These are phyloP conservation scores for Mortierella alpina DNA, from an alignment of 192 early-diverging fungal genomes.

Conservation along the genomic window DNA sequence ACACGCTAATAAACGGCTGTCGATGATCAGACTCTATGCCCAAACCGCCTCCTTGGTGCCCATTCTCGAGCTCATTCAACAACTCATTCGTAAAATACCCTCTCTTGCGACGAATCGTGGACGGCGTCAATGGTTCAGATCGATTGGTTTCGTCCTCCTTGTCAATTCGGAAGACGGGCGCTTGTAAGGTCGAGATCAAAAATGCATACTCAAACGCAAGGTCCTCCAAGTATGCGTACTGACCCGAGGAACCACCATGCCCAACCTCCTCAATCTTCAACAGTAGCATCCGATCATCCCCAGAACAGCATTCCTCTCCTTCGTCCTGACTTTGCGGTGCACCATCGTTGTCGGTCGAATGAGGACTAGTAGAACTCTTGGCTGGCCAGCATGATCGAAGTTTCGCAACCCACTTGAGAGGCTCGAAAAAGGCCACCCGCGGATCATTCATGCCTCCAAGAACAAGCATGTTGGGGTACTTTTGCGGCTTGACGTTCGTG, in stretches of 20 bases:
- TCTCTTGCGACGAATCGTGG: slow-evolving; percentile 22
- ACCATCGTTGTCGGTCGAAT: background rate
- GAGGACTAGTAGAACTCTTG: background rate
- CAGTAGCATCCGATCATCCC: slow-evolving; percentile 42
- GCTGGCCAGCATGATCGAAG: slow-evolving; percentile 56
- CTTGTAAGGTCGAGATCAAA: slow-evolving; percentile 62
- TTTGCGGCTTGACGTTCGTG: slow-evolving; percentile 62
- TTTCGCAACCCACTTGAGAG: slow-evolving; percentile 87
- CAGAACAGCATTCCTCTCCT: background rate
- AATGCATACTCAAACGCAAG: slow-evolving; percentile 65
- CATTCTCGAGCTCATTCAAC: slow-evolving; percentile 24
- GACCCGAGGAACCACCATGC: slow-evolving; percentile 59
- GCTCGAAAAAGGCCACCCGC: slow-evolving; percentile 86
- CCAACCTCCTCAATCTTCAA: slow-evolving; percentile 61
- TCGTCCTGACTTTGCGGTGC: background rate
- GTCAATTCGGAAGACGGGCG: slow-evolving; percentile 38
- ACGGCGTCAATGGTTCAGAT: slow-evolving; percentile 13
- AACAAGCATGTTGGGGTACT: slow-evolving; percentile 74
- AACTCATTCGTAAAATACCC: slow-evolving; percentile 28
- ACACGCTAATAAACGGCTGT: slow-evolving; percentile 15
- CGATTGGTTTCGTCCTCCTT: slow-evolving; percentile 17
- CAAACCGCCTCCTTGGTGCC: background rate
- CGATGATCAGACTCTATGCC: slow-evolving; percentile 27
- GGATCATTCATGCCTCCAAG: slow-evolving; percentile 84
- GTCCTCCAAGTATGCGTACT: slow-evolving; percentile 58